Evolutionary conservation across 75 land plant genomes (phyloP), one percentile per base, ranked within the genome.

Genomic region (Picea glauca): DNA sequence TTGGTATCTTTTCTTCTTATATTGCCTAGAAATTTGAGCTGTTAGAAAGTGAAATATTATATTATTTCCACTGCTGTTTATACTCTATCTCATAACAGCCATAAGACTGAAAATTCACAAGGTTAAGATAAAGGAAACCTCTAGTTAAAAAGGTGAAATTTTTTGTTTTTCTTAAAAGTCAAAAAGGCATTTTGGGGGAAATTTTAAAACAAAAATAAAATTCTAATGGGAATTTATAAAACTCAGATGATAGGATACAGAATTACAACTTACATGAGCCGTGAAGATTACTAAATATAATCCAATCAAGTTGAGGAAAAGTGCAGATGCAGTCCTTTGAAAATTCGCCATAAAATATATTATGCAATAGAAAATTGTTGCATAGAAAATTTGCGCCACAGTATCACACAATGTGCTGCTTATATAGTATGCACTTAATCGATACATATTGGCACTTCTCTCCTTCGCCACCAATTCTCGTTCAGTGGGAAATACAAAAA

Each of bases 361-460:
- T 26, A 84, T 81, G 43, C 56, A 75, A 21, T 67, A n/a, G 76
- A 84, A 84, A 65, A 82, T 23, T 33, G 80, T 72, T 23, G 84
- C 79, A 82, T 80, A 80, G 59, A 84, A 31, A 20, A 84, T 57
- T 78, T 84, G 74, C 12, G 78, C 85, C 33, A 84, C 14, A n/a
- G 62, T 59, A 74, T 84, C 85, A 18, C 64, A 80, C 21, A 84
- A 6, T 4, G 83, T 84, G 21, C 85, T 84, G 61, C 85, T 84
- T 40, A 80, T 13, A 62, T 80, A 84, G 63, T 80, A 84, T 3
- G 85, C 85, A 60, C 85, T 84, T 17, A 84, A 59, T 33, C 83
- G 35, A 67, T 84, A 84, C 85, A 84, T 84, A 33, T 84, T 83
- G 57, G 85, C 85, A 20, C 78, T 83, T 38, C 80, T 54, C 79